Base-by-base conservation (phyloP, 805 yeast genomes). In the Starmerella sp. region DNA sequence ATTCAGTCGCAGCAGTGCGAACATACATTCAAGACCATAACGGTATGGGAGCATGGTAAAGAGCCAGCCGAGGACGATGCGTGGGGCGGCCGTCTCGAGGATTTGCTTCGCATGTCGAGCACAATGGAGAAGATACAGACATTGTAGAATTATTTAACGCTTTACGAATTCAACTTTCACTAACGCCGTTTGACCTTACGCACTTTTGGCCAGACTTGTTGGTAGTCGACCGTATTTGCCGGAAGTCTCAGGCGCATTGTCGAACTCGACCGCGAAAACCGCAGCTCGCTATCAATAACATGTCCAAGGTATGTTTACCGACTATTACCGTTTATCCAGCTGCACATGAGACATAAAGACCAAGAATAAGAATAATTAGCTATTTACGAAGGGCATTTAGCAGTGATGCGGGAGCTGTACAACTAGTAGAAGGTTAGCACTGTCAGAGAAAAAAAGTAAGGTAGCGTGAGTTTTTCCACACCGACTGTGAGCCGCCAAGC, bases 401-500 rank as follows among this genome's bases (percentile, higher is more conserved):
- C 17, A n/a, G 30, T 29, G 15, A 4, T 22, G 31, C 5, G 22
- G 31, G 28, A 22, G 29, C 7, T 10, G 29, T 2, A 39, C 6
- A 39, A 15, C 49, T 42, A 34, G 7, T 38, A 47, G 48, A 39
- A 44, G 51, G 63, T 63, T 63, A 62, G 66, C 57, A 63, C 43
- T 56, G 53, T 82, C 86, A 81, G 86, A 79, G 78, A 75, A 73
- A 74, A 35, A 72, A 73, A 75, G 70, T 80, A 77, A 89, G 96
- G 96, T 89, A 89, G 96, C 96, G 83, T 79, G 95, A 81, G 76
- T 86, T 86, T 86, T 86, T 89, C 96, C 96, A 89, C 96, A 89
- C 78, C 90, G 89, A 85, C 89, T 76, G 71, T 75, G 77, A 69
- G 85, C 60, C 60, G 60, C 56, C 55, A 57, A 55, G 60, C 62